phyloP scores from a whole-genome alignment of 2,329 filamentous ascomycete genomes.

The Geosmithia flava region DNA sequence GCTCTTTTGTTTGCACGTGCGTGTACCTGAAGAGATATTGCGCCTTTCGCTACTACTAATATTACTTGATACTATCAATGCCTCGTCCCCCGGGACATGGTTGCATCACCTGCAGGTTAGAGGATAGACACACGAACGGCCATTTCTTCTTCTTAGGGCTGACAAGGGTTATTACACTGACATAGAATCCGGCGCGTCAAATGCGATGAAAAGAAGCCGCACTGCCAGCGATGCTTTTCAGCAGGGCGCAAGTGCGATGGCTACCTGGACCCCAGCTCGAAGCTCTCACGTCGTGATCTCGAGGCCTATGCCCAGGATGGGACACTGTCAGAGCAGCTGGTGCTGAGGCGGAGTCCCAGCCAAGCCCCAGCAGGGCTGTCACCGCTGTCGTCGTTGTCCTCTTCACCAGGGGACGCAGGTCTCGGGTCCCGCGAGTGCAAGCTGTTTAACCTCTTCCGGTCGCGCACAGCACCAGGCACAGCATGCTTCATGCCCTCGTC shows the following conservation, averaged over 20 bases:
- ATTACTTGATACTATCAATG: no score
- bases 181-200: slow-evolving; percentile 21
- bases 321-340: background rate
- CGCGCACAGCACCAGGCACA: slow-evolving; percentile 6
- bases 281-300: background rate
- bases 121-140: no score
- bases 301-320: background rate
- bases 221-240: slow-evolving; percentile 12
- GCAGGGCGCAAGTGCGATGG: slow-evolving; percentile 19
- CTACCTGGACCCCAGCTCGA: slow-evolving; percentile 12
- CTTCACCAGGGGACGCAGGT: slow-evolving; percentile 1
- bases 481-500: slow-evolving; percentile 7
- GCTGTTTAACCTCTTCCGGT: slow-evolving; percentile 7
- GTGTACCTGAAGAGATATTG: no score
- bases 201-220: slow-evolving; percentile 19
- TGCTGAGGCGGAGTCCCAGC: background rate
- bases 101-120: no score
- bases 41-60: no score
- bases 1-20: no score
- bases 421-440: slow-evolving; percentile 3
- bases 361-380: background rate
- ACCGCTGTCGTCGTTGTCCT: background rate
- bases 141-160: background rate
- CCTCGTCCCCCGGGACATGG: no score
- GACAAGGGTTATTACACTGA: background rate